Evolutionary conservation across 2,329 filamentous ascomycete genomes (phyloP).

Genomic region (Davidsoniella virescens): DNA sequence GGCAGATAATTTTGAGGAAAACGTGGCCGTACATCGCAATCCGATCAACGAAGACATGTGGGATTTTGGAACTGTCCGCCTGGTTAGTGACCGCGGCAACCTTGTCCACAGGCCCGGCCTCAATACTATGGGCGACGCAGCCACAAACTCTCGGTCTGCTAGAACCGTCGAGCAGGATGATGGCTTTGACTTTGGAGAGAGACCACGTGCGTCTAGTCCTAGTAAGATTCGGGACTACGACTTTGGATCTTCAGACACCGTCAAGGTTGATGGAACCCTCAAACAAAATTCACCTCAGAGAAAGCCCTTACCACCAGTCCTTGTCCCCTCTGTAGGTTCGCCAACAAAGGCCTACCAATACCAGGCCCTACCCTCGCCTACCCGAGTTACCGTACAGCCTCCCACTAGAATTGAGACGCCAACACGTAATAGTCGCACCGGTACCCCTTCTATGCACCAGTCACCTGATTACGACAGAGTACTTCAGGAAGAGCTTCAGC

Average conservation of each 20-base stretch:
- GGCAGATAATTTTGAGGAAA: constrained; percentile 37
- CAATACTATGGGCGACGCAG: constrained; percentile 62
- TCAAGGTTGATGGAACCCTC: constrained; percentile 36
- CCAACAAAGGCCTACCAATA: constrained; percentile 4
- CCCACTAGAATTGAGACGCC: constrained; percentile 11
- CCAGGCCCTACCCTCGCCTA: constrained; percentile 29
- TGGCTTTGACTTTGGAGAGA: constrained; percentile 34
- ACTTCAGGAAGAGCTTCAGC: constrained; percentile 45
- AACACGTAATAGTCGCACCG: constrained; percentile 2
- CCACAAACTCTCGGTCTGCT: constrained; percentile 56
- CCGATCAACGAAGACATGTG: constrained; percentile 67
- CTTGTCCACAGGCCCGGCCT: constrained; percentile 39
- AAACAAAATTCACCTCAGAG: constrained; percentile 45
- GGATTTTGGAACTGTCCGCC: constrained; percentile 93
- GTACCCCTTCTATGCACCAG: constrained; percentile 17
- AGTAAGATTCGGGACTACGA: constrained; percentile 33
- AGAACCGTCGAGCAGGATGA: constrained; percentile 29
- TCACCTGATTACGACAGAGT: constrained; percentile 45
- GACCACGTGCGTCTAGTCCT: constrained; percentile 31
- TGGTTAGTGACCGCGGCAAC: constrained; percentile 51
- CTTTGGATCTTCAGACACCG: constrained; percentile 31
- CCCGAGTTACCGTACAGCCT: constrained; percentile 43
- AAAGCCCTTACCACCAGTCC: constrained; percentile 30
- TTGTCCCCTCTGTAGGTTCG: constrained; percentile 1
- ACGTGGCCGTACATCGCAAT: constrained; percentile 34